Conservation (phyloP, 345 rosid species). For the Atalantia buxifolia region DNA sequence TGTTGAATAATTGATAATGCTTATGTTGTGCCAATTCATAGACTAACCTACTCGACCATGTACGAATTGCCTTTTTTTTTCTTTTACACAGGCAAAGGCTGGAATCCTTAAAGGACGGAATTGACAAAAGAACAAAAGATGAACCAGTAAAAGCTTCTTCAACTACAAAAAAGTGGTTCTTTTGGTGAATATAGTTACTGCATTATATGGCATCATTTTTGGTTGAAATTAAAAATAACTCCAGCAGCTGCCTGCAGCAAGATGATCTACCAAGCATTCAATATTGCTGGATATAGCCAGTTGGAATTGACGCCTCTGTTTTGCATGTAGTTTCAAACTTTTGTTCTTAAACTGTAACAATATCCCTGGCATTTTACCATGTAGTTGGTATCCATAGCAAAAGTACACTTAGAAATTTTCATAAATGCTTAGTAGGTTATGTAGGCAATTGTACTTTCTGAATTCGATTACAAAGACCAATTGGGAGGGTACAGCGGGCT, state of each 20-base stretch:
- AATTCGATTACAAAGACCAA: no score
- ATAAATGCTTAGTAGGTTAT: no score
- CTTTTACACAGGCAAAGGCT: conserved; percentile 51
- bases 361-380: not conserved
- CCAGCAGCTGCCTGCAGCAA: not conserved
- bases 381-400: not conserved
- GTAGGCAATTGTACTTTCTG: no score
- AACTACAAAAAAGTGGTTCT: conserved; percentile 56
- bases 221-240: not conserved
- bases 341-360: not conserved
- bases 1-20: not conserved
- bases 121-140: conserved; percentile 49
- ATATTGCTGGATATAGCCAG: not conserved
- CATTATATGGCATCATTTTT: not conserved
- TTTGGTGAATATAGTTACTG: conserved; percentile 45
- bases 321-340: not conserved
- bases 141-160: conserved; percentile 32
- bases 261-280: not conserved
- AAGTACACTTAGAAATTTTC: no score
- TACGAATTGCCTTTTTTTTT: not conserved
- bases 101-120: conserved; percentile 67
- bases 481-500: no score
- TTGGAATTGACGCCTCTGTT: not conserved
- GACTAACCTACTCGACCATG: not conserved
- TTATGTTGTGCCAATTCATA: not conserved